These are phyloP conservation scores for Casuarina cunninghamiana DNA, from an alignment of 306 rosid species.

Conservation along the genomic window DNA sequence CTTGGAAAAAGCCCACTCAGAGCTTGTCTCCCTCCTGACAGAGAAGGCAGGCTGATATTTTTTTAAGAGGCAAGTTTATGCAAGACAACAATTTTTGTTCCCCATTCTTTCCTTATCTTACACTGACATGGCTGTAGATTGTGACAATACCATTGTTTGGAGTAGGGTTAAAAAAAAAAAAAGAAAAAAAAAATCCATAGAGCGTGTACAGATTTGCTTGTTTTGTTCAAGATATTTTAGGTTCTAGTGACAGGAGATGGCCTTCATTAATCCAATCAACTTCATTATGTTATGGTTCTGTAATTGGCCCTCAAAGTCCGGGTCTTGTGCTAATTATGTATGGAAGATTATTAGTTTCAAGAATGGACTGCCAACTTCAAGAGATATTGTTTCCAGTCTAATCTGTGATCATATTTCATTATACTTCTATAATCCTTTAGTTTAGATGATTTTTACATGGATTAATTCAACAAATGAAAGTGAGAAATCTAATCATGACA, in stretches of 20 bases:
- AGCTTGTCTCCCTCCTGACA: conserved; percentile 55
- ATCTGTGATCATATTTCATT: background rate
- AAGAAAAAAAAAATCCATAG: background rate
- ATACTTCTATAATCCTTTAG: background rate
- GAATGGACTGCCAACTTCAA: background rate
- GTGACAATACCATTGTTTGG: background rate
- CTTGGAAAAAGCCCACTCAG: conserved; percentile 68
- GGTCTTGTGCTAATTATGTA: background rate
- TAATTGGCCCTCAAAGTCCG: background rate
- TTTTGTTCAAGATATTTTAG: background rate
- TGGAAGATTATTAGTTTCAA: background rate
- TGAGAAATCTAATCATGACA: background rate
- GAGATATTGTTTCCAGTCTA: background rate
- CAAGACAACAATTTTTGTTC: conserved; percentile 21
- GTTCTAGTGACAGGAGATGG: conserved; percentile 1
- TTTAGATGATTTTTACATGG: background rate
- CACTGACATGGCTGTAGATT: background rate
- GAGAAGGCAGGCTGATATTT: conserved; percentile 52
- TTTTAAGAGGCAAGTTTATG: conserved; percentile 17
- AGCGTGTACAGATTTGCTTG: background rate
- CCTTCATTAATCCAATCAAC: background rate
- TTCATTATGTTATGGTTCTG: background rate
- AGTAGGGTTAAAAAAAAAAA: too few species aligned
- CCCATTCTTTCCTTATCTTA: background rate
- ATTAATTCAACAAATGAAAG: background rate